Evolutionary conservation across 805 yeast species (phyloP).

Genomic region (Dipodascus albidus): DNA sequence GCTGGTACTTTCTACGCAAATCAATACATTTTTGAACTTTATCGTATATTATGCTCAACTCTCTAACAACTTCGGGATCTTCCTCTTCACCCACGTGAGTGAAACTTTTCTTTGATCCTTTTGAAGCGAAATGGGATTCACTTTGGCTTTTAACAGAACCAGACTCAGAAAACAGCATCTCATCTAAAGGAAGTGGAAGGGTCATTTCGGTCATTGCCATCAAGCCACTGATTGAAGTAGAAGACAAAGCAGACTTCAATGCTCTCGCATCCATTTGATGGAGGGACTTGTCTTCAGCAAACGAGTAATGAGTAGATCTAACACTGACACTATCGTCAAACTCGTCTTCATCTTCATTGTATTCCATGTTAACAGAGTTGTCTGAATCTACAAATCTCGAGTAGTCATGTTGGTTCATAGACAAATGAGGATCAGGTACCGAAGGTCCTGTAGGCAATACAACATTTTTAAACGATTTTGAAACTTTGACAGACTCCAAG

Average conservation of each 20-base stretch:
- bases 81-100: constrained; percentile 11
- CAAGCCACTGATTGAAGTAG: constrained; percentile 2
- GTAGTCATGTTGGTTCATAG: not conserved
- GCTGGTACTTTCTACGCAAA: constrained; percentile 66
- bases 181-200: constrained; percentile 11
- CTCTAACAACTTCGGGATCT: constrained; percentile 24
- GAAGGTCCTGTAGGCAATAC: not conserved
- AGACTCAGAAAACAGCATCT: not conserved
- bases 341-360: constrained; percentile 7
- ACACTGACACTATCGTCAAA: constrained; percentile 2
- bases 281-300: constrained; percentile 52
- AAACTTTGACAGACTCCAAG: not conserved
- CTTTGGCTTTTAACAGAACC: not conserved
- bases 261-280: constrained; percentile 60
- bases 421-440: not conserved
- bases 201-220: constrained; percentile 10
- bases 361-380: not conserved
- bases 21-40: constrained; percentile 44
- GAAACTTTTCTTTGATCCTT: not conserved
- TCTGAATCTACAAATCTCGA: not conserved
- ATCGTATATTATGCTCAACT: constrained; percentile 26
- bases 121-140: too few relatives aligned
- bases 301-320: constrained; percentile 35
- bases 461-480: not conserved
- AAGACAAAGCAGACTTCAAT: constrained; percentile 9